Base-by-base conservation (phyloP, 1,284 basidiomycete species). In the Athelia psychrophila region DNA sequence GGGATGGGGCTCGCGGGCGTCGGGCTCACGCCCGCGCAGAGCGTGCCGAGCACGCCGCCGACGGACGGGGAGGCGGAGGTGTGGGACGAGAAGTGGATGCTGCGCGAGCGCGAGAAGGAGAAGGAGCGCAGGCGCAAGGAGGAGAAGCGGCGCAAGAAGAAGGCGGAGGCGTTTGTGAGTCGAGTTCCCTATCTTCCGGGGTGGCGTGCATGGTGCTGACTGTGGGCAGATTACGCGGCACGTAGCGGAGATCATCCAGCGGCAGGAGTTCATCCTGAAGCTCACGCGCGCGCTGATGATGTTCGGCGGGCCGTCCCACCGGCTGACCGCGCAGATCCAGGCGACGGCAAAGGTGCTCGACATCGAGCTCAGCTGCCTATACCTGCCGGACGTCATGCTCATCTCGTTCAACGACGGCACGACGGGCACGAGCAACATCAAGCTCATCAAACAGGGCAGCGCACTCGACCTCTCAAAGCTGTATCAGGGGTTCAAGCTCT, bases 271-370 rank as follows among this genome's bases (percentile, higher is more conserved):
- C 71, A 78, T 97, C 54, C 74, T 95, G 66, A 96, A 96, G 74
- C 81, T 96, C 36, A 82, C 89, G 16, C 81, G 93, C 44, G 86
- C 92, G 8, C 82, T 97, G 76, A 95, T 96, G 92, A 95, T 95
- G 92, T 96, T 95, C 59, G 93, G 93, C 36, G 91, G 87, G 2
- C 93, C 94, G n/a, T 85, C 87, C 2, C 93, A 96, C 68, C 85
- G 93, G 45, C 79, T 96, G 44, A 91, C 89, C 64, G 82, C 91
- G 5, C 93, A 95, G 67, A 88, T 96, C 58, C 86, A 90, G 67
- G 84, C 88, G 23, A 94, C 93, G 3, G 93, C 88, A 13, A 81
- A 81, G 4, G 92, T 95, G 18, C 80, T 97, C 44, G 93, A 95
- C 61, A 79, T 95, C 60, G 81, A 88, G 63, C 79, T 91, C 57